Percentiles rank a stretch among this genome's conserved stretches.
phyloP scores from a whole-genome alignment of 75 land plant species.

The Gnetum montanum region DNA sequence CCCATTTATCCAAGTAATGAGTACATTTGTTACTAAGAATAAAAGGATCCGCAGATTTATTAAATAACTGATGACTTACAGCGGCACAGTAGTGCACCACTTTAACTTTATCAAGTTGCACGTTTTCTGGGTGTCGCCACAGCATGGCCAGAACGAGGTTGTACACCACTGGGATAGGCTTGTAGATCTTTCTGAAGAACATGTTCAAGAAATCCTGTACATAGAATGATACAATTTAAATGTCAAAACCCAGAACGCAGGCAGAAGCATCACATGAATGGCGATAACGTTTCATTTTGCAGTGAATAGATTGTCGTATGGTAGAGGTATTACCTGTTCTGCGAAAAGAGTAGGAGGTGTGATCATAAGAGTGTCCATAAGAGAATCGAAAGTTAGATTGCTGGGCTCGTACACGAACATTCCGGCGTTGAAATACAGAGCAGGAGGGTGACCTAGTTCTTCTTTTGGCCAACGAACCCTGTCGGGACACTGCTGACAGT shows the following conservation, averaged over 20 bases:
- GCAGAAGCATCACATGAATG: too few relatives aligned
- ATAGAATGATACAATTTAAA: too few relatives aligned
- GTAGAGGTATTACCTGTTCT: constrained; percentile 8
- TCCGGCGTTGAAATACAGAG: constrained; percentile 74
- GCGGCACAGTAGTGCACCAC: constrained; percentile 60
- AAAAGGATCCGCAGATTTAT: background rate
- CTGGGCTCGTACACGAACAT: constrained; percentile 75
- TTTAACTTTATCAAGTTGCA: constrained; percentile 34
- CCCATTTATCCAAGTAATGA: too few relatives aligned
- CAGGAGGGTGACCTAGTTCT: constrained; percentile 34
- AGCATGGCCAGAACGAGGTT: constrained; percentile 51
- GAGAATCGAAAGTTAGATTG: constrained; percentile 20
- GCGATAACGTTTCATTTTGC: too few relatives aligned
- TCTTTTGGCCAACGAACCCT: constrained; percentile 36
- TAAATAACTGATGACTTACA: constrained; percentile 15
- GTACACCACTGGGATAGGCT: constrained; percentile 35
- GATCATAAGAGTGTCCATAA: constrained; percentile 17
- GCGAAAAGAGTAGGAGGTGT: constrained; percentile 38
- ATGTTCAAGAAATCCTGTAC: constrained; percentile 59
- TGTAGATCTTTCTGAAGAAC: constrained; percentile 37
- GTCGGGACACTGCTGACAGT: constrained; percentile 75
- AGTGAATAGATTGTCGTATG: too few relatives aligned
- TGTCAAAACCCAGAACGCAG: background rate
- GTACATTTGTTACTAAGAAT: constrained; percentile 1
- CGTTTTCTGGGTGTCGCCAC: constrained; percentile 56